Evolutionary conservation across 2,329 filamentous ascomycete species (phyloP), one percentile per base, ranked within the genome.

Genomic region (Colletotrichum scovillei): DNA sequence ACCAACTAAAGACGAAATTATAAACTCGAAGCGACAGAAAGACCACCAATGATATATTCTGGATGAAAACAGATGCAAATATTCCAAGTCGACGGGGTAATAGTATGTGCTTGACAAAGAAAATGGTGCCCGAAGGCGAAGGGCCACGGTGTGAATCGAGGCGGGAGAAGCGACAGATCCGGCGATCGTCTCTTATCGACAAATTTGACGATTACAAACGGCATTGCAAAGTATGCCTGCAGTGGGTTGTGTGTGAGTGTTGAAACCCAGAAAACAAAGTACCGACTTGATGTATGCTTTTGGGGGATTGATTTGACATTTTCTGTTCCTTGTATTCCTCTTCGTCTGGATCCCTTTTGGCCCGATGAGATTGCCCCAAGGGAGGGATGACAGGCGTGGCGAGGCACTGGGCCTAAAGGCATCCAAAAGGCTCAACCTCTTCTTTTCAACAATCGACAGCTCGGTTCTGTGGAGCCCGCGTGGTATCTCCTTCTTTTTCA

Each of bases 401-500:
- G n/a, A 5, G 30, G 19, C 42, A 49, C 42, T 49, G 28, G 26
- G 57, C 35, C 52, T 30, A 59, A 58, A 67, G 35, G 24, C 58
- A 38, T 65, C 67, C 46, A 22, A 49, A 42, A 22, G 22, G 58
- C 53, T 53, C 38, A 59, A 42, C 35, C 24, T 60, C 38, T 49
- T 55, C 62, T 38, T 62, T 42, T 46, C 26, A 67, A 63, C 73
- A 67, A 56, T 75, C 67, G 66, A 72, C 62, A 67, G 62, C 75
- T 74, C 76, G 79, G 77, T 80, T 73, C 78, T 79, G 78, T 77
- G 67, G 68, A 75, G 77, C 77, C 78, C 78, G 75, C 69, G 73
- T 78, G 78, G 78, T 81, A 81, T 80, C 76, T 81, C 77, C 78
- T 75, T 72, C 75, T 66, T 60, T 75, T 63, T 63, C 63, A 46